Base-by-base conservation (phyloP, 2,329 filamentous ascomycete genomes). In the Aspergillus tanneri region DNA sequence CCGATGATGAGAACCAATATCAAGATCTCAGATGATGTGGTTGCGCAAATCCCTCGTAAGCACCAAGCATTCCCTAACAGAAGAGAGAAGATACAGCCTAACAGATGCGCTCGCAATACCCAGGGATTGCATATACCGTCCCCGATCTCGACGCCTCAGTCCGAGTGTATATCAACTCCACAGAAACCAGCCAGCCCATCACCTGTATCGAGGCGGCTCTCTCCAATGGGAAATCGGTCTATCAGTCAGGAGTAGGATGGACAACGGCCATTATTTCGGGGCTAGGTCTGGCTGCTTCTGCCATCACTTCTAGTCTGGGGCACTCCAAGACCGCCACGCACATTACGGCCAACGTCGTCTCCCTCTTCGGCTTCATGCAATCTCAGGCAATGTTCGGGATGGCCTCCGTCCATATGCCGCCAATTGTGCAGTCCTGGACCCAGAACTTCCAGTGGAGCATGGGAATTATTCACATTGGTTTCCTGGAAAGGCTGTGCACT, bases 371-470 rank as follows among this genome's bases (percentile, higher is more conserved):
- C 50, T 96, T 93, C 72, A 95, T 96, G 78, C 92, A 96, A 72
- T 84, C 88, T 3, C 90, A 96, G 71, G 90, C 91, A 24, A 90
- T 96, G 70, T 78, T 95, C 60, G 91, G 91, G 53, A 85, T 96
- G 70, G 88, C 85, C 42, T 82, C 86, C n/a, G 86, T 96, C 5
- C 77, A 79, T 34, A 80, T 96, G 43, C 92, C 92, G 5, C 91
- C 91, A 0, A 88, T 96, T 51, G 91, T 95, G 43, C 81, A 87
- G 62, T 81, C 90, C 0, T 96, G 92, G 91, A 96, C 90, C 2
- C 91, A 96, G 73, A 91, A 96, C 72, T 96, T 96, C 73, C 88
- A 95, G 66, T 96, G 91, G 91, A 93, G 87, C 63, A 93, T 96
- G 88, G 92, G 91, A 58, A 90, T 96, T 61, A 95, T 96, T 61